These are phyloP conservation scores for Saccharomycopsis fodiens DNA, from an alignment of 805 yeast genomes.

Conservation along the genomic window DNA sequence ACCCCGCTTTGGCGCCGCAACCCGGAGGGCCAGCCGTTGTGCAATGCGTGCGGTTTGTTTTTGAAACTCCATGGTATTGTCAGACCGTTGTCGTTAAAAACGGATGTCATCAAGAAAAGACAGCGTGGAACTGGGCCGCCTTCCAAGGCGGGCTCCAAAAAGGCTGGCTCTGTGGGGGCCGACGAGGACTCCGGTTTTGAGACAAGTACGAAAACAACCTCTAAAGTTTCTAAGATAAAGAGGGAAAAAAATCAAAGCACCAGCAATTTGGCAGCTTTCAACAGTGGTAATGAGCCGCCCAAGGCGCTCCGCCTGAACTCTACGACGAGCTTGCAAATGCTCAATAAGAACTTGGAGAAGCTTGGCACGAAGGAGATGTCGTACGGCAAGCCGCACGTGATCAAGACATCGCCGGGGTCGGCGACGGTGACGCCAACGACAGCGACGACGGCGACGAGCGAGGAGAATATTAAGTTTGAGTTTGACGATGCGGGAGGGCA, in stretches of 20 bases:
- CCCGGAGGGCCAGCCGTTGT: constrained; percentile 84
- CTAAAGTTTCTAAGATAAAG: constrained; percentile 10
- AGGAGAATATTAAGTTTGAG: neutral
- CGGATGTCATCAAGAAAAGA: constrained; percentile 88
- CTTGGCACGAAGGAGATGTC: constrained; percentile 3
- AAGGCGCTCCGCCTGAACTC: constrained; percentile 7
- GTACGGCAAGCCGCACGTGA: neutral
- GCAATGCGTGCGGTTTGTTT: constrained; percentile 95
- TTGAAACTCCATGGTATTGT: constrained; percentile 92
- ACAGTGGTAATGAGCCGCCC: neutral
- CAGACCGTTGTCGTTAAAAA: constrained; percentile 81
- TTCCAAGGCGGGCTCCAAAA: neutral
- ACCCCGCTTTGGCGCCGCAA: constrained; percentile 95
- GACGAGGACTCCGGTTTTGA: constrained; percentile 1
- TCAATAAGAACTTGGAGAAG: constrained; percentile 9
- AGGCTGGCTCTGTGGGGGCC: neutral
- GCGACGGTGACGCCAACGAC: constrained; percentile 1
- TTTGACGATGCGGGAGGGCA: neutral
- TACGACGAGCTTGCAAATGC: constrained; percentile 1
- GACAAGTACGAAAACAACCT: neutral
- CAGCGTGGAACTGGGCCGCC: constrained; percentile 43
- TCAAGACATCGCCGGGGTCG: constrained; percentile 2
- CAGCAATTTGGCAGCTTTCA: neutral
- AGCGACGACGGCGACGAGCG: neutral
- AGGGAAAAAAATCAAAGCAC: constrained; percentile 6